Conservation (phyloP, 768 basidiomycete species). For the Crucibulum laeve region DNA sequence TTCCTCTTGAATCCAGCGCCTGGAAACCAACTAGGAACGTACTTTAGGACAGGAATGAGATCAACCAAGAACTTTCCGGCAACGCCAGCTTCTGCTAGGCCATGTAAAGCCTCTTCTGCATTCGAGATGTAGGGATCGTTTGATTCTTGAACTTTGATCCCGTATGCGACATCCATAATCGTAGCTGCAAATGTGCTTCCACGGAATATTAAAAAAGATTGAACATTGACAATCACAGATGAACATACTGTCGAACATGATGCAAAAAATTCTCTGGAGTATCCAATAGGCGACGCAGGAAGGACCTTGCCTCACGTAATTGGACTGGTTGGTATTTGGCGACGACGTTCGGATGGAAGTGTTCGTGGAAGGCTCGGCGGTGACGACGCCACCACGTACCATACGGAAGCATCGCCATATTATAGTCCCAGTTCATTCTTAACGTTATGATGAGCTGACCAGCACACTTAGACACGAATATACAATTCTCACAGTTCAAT, state of each 20-base stretch:
- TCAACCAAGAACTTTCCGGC: constrained; percentile 21
- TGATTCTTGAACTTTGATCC: constrained; percentile 21
- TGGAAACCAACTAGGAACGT: constrained; percentile 35
- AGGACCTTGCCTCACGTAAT: constrained; percentile 17
- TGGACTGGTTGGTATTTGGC: constrained; percentile 12
- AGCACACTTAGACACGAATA: not conserved
- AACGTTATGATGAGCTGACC: not conserved
- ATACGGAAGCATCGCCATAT: constrained; percentile 14
- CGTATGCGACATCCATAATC: constrained; percentile 24
- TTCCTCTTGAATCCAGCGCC: constrained; percentile 29
- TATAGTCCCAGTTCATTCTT: constrained; percentile 13
- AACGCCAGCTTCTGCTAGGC: constrained; percentile 17
- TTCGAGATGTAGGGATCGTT: constrained; percentile 32
- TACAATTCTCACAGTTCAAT: constrained; percentile 12
- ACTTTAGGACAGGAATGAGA: constrained; percentile 19
- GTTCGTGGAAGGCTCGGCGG: constrained; percentile 18
- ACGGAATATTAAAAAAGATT: constrained; percentile 1
- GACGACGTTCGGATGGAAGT: constrained; percentile 14
- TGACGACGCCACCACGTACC: constrained; percentile 17
- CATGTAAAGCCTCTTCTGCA: constrained; percentile 22
- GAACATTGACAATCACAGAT: not conserved
- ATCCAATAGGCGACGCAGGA: constrained; percentile 22
- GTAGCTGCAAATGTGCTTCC: constrained; percentile 10
- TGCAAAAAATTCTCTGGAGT: constrained; percentile 15
- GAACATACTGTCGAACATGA: constrained; percentile 23